Percentiles rank a stretch among this genome's conserved stretches.
Evolutionary conservation across 192 early-diverging fungal genomes (phyloP).

Genomic region (Umbelopsis sp.): DNA sequence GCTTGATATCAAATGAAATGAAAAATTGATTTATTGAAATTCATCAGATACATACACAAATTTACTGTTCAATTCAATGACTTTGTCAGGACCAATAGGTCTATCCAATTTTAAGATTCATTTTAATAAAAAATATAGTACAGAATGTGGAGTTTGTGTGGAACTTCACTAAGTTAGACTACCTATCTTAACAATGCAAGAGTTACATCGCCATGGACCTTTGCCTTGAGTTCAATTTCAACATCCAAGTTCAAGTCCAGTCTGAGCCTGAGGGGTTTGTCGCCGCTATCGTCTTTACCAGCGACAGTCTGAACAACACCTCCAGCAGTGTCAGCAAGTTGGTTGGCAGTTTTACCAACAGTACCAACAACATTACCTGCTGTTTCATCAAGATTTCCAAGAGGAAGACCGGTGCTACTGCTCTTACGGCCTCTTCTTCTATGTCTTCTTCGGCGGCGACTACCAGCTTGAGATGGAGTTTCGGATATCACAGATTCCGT

Average conservation of each 20-base stretch:
- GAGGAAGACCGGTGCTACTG: neutral
- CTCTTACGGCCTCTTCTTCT: neutral
- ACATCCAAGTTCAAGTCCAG: conserved; percentile 29
- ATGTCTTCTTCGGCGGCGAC: conserved; percentile 3
- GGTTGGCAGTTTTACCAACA: conserved; percentile 17
- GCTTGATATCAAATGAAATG: no score
- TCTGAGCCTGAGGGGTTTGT: conserved; percentile 22
- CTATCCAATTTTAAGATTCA: no score
- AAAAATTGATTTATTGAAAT: no score
- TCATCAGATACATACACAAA: no score
- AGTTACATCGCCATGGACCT: conserved; percentile 27
- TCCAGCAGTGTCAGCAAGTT: conserved; percentile 3
- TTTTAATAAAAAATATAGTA: no score
- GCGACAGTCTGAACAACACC: neutral
- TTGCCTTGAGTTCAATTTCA: conserved; percentile 26
- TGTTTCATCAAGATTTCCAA: neutral
- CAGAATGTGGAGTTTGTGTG: no score
- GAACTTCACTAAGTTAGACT: no score
- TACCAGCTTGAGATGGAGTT: neutral
- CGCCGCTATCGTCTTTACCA: conserved; percentile 1
- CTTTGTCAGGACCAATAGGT: no score
- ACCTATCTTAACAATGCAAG: conserved; percentile 23
- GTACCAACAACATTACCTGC: conserved; percentile 8
- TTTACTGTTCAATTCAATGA: no score
- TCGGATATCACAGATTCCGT: neutral